Conservation (phyloP, 441 rosid genomes). For the Populus hybrid region DNA sequence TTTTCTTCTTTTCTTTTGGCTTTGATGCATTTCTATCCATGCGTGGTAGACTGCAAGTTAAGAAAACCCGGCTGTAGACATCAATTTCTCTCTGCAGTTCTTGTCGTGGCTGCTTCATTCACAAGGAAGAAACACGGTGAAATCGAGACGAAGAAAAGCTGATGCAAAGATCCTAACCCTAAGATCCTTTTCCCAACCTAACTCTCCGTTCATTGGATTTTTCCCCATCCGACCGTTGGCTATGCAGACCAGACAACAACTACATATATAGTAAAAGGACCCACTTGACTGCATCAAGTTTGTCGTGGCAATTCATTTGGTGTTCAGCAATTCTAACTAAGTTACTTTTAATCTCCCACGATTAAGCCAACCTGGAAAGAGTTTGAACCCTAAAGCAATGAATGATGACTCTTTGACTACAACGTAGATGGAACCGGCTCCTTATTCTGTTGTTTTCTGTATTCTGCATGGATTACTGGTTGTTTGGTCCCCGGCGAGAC, state of each 20-base stretch:
- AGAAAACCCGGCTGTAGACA: slow-evolving; percentile 32
- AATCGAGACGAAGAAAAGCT: slow-evolving; percentile 2
- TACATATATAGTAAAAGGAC: slow-evolving; percentile 9
- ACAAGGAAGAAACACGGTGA: slow-evolving; percentile 25
- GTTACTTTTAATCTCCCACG: slow-evolving; percentile 8
- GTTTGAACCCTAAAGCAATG: not conserved
- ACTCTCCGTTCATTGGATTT: slow-evolving; percentile 37
- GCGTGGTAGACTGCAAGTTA: slow-evolving; percentile 49
- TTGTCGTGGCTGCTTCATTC: slow-evolving; percentile 31
- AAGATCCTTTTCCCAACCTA: slow-evolving; percentile 53
- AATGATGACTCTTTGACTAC: slow-evolving; percentile 13
- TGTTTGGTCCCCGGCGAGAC: not conserved
- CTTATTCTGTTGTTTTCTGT: slow-evolving; percentile 14
- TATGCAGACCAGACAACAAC: slow-evolving; percentile 38
- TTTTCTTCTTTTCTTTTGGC: not conserved
- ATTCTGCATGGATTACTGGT: not conserved
- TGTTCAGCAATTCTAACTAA: not conserved
- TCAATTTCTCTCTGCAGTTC: slow-evolving; percentile 22
- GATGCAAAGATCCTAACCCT: slow-evolving; percentile 33
- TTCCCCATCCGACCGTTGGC: slow-evolving; percentile 45
- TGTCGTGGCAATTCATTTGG: not conserved
- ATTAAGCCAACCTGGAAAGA: slow-evolving; percentile 21
- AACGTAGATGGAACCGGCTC: not conserved
- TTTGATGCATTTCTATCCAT: slow-evolving; percentile 15
- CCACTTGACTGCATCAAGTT: slow-evolving; percentile 12